Evolutionary conservation across 805 yeast species (phyloP), one percentile per base, ranked within the genome.

Genomic region (Yarrowia sp.): DNA sequence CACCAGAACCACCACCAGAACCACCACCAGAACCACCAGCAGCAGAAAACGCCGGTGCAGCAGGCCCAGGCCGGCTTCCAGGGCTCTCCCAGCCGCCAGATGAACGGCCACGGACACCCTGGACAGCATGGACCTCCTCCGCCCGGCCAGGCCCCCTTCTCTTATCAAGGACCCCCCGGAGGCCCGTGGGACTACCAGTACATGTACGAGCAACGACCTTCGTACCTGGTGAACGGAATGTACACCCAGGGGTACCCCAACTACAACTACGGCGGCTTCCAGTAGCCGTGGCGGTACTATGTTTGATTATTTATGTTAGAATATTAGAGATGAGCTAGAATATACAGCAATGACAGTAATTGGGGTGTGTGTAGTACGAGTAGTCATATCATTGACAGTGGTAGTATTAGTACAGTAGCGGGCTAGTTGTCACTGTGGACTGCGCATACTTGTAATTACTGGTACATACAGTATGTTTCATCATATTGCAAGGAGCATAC

Each of bases 281-380:
- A 51, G 42, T 51, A 49, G 12, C 33, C 4, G 18, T 35, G 29
- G 6, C 8, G 21, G 27, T 47, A 44, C 6, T 31, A 47, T 51
- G 58, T 51, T 51, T 51, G 58, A 51, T 51, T 51, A 51, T 51
- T 51, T 51, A 51, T 51, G 58, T 51, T 51, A 51, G 58, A 51
- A 51, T 46, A 46, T 51, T 51, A 51, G 58, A 51, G 58, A 51
- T 51, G 58, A 51, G 58, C 42, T 51, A 51, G 58, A 51, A 51
- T 51, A 51, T 35, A 51, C 32, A 22, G 58, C 58, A 51, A 51
- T 47, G 58, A 51, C 58, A 51, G 13, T 51, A 47, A 27, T 5
- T 27, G 6, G 9, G 29, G n/a, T n/a, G n/a, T n/a, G n/a, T n/a
- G n/a, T n/a, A n/a, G n/a, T n/a, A n/a, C n/a, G n/a, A n/a, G n/a